A percentile compares a stretch with the other conserved stretches of the same genome.
phyloP scores from a whole-genome alignment of 2,329 filamentous ascomycete species.

The Phoma herbarum region DNA sequence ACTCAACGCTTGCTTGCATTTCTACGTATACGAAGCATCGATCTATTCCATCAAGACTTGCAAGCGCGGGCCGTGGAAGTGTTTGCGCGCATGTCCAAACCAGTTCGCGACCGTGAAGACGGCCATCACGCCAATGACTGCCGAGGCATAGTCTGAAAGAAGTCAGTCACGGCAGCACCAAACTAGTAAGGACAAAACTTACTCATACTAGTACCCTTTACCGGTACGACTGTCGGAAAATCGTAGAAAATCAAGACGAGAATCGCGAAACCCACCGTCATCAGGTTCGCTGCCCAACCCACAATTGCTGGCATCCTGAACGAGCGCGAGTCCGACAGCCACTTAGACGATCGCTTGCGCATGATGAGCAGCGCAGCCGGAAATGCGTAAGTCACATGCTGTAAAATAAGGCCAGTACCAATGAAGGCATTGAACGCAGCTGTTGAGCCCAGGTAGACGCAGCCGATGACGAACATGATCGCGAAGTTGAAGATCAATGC shows the following conservation, averaged over 20 bases:
- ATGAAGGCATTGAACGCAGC: constrained; percentile 33
- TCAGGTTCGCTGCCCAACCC: constrained; percentile 41
- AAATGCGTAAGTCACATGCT: constrained; percentile 42
- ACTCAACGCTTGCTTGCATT: background rate
- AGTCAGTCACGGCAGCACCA: background rate
- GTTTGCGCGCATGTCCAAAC: constrained; percentile 25
- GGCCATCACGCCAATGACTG: constrained; percentile 26
- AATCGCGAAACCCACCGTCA: constrained; percentile 34
- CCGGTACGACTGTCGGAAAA: constrained; percentile 41
- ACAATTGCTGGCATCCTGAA: constrained; percentile 31
- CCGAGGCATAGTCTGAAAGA: constrained; percentile 24
- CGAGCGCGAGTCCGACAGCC: constrained; percentile 26
- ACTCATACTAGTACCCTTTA: constrained; percentile 45
- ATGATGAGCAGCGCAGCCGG: constrained; percentile 41
- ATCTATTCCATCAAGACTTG: constrained; percentile 8
- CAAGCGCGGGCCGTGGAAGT: constrained; percentile 26
- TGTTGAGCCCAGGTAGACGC: constrained; percentile 30
- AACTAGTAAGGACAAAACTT: constrained; percentile 1
- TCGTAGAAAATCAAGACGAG: constrained; percentile 43
- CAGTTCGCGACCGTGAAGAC: constrained; percentile 25
- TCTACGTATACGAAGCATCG: background rate
- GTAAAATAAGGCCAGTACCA: constrained; percentile 29
- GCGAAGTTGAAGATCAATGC: constrained; percentile 28
- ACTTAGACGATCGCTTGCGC: constrained; percentile 32
- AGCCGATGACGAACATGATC: constrained; percentile 31